Base-by-base conservation (phyloP, 345 rosid genomes). In the Excoecaria agallocha region DNA sequence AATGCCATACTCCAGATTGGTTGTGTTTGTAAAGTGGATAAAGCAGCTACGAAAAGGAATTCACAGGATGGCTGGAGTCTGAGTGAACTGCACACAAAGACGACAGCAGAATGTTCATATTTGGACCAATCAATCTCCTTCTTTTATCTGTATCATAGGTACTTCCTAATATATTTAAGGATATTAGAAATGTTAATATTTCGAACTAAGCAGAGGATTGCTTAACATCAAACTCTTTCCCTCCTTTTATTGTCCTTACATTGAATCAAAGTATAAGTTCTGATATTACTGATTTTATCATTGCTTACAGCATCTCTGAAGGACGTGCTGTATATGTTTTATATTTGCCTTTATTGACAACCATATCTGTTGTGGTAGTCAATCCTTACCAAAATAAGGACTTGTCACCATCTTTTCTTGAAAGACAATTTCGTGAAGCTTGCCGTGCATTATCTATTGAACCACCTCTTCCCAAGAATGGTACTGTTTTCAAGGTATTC, bases 141-240 rank as follows among this genome's bases (percentile, higher is more conserved):
- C 86, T 83, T 94, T 73, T 92, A 92, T 88, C 80, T 94, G 80
- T 94, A 92, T 82, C 88, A 86, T 78, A 94, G 98, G 98, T 92
- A 88, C 76, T 62, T 72, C 15, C 10, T 49, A 22, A 45, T 56
- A 62, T 30, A 19, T 52, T 17, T 48, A 10, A 60, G 66, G 77
- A 58, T 57, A 54, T 58, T 52, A 48, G 30, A 2, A 30, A 49
- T 80, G 72, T 58, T 52, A 65, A 46, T 41, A 74, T 13, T 22
- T 30, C 20, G 19, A 24, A 30, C 39, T n/a, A 59, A 56, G 52
- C 25, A 20, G 73, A 25, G 43, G 6, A 20, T 54, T 78, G 55
- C 11, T 35, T 22, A 35, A 51, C 49, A 16, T 48, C 24, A 6
- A 20, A n/a, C 20, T 52, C 39, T 73, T 39, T 49, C 20, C 61